These are phyloP conservation scores for Leucosporidium scottii DNA, from an alignment of 768 basidiomycete species.

Conservation along the genomic window DNA sequence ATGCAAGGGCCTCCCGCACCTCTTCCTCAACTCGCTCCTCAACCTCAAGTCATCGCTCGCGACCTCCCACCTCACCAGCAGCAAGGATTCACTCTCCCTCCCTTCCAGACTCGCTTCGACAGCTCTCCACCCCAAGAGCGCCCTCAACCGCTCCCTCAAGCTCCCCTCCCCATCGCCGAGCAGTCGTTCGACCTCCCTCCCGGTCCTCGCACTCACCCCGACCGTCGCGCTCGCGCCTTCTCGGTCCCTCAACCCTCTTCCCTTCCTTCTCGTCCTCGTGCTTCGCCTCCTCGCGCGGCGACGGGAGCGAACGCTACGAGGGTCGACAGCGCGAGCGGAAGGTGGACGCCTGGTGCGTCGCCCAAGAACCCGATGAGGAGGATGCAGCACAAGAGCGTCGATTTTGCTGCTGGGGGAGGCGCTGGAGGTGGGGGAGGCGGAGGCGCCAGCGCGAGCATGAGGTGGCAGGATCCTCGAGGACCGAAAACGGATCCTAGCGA, in stretches of 20 bases:
- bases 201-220: neutral
- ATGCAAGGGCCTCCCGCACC: too few relatives aligned
- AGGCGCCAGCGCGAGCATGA: neutral
- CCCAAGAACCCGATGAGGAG: neutral
- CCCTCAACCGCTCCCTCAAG: too few relatives aligned
- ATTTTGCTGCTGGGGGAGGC: neutral
- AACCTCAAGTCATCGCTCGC: neutral
- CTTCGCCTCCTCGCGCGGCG: too few relatives aligned
- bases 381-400: neutral
- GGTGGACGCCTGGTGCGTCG: neutral
- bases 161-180: neutral
- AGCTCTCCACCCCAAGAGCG: neutral
- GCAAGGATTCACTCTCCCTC: neutral
- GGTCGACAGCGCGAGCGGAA: too few relatives aligned
- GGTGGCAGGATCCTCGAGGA: neutral
- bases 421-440: neutral
- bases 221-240: slow-evolving; percentile 1
- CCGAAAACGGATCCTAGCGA: neutral
- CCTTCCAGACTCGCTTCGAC: neutral
- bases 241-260: neutral
- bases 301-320: too few relatives aligned
- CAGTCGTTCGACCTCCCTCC: too few relatives aligned
- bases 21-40: too few relatives aligned
- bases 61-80: neutral
- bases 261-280: too few relatives aligned